These are phyloP conservation scores for Pinus taeda DNA, from an alignment of 75 land plant genomes.

Conservation along the genomic window DNA sequence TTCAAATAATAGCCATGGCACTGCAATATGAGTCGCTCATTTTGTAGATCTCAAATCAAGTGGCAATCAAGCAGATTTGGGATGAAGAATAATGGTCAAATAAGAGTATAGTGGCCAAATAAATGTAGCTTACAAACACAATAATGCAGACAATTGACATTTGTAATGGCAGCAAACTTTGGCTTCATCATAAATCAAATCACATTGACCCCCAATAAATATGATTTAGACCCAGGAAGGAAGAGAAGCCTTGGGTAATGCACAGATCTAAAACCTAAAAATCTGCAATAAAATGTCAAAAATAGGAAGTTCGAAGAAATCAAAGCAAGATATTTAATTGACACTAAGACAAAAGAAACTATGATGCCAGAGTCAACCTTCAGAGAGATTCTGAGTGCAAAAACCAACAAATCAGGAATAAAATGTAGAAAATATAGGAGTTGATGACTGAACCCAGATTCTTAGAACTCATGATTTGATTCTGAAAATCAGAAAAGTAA, in stretches of 20 bases:
- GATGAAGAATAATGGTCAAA: too few species aligned
- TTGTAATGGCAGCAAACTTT: too few species aligned
- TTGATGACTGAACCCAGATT: not conserved
- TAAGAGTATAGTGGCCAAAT: too few species aligned
- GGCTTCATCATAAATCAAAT: not conserved
- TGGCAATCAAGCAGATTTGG: too few species aligned
- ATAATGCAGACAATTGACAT: fast-evolving
- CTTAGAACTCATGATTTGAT: not conserved
- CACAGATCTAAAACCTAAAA: not conserved
- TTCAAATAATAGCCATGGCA: too few species aligned
- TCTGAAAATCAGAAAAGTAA: not conserved
- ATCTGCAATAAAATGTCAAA: not conserved
- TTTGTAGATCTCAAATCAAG: too few species aligned
- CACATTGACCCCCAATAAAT: not conserved
- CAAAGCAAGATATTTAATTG: not conserved
- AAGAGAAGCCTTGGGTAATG: not conserved
- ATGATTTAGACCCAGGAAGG: not conserved
- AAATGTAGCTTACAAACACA: too few species aligned
- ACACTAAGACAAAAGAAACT: not conserved
- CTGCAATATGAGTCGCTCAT: too few species aligned
- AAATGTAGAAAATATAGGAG: not conserved
- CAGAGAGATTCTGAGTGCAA: not conserved
- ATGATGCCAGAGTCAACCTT: not conserved
- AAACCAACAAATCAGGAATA: not conserved
- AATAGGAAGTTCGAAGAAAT: not conserved